Evolutionary conservation across 345 rosid genomes (phyloP), one percentile per base, ranked within the genome.

Genomic region (Rhodamnia rubescens): DNA sequence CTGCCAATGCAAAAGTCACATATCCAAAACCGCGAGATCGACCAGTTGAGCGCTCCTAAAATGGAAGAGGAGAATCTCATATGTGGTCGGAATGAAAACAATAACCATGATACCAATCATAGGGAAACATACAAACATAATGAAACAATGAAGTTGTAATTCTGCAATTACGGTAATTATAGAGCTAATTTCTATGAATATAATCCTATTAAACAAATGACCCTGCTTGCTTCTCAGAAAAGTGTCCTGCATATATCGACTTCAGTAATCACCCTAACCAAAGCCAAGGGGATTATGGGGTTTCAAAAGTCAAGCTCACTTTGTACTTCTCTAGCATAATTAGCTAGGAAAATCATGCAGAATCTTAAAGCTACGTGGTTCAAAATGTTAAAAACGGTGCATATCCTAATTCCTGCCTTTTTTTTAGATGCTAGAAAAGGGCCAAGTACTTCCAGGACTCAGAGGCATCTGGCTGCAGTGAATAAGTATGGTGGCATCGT

Each of bases 21-120:
- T 96, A 96, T 74, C 99, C 99, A 90, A 96, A 96, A 74, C 99
- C 99, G 69, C 99, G 99, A 85, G 99, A 96, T 64, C 99, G 94
- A 55, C 99, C 99, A 0, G 99, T 92, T 49, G 97, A 91, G 55
- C 99, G 92, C 89, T 96, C 99, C 99, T 96, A 87, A 53, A 84
- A 56, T 86, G 83, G 21, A 49, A 85, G 85, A 86, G 32, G 29
- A 52, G 40, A 51, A 82, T 29, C 9, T 51, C 11, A 22, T n/a
- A 82, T n/a, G 42, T 27, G 5, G 42, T 36, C 26, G 11, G 56
- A 82, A 52, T 47, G 18, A 15, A 81, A 51, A 52, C 36, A 44
- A n/a, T n/a, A 6, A 27, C 15, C 42, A 51, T 29, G 56, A 52
- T 29, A 22, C 57, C 42, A 27, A 51, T 14, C n/a, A 52, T 27